These are phyloP conservation scores for Tolypocladium guangdongense DNA, from an alignment of 2,329 filamentous ascomycete genomes.

Conservation along the genomic window DNA sequence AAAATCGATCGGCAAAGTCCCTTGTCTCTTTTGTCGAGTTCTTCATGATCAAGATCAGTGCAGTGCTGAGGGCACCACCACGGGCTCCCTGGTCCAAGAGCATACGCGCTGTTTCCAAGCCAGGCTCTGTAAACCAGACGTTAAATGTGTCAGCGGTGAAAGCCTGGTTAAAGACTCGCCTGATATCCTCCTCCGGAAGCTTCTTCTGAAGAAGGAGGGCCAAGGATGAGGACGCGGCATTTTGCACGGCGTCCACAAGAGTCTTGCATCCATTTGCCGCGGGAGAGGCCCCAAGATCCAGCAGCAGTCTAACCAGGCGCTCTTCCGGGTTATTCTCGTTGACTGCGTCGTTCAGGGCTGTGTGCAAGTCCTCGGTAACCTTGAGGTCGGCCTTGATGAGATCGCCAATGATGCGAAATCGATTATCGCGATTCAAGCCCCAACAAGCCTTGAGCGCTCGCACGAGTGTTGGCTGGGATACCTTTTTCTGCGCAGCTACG, in stretches of 20 bases:
- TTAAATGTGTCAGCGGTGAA: conserved; percentile 30
- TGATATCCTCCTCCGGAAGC: conserved; percentile 31
- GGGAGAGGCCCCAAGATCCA: conserved; percentile 41
- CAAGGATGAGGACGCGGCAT: conserved; percentile 26
- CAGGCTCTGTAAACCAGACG: conserved; percentile 35
- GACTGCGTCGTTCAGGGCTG: conserved; percentile 38
- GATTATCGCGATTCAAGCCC: conserved; percentile 35
- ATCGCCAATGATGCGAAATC: conserved; percentile 36
- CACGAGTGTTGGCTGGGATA: conserved; percentile 35
- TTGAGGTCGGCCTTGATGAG: conserved; percentile 40
- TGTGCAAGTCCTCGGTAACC: conserved; percentile 37
- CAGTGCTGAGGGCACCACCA: conserved; percentile 32
- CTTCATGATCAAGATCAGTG: conserved; percentile 35
- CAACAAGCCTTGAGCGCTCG: conserved; percentile 43
- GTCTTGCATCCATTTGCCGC: conserved; percentile 40
- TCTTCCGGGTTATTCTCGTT: conserved; percentile 41
- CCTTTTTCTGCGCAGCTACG: conserved; percentile 27
- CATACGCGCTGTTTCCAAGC: conserved; percentile 33
- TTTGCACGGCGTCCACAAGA: conserved; percentile 36
- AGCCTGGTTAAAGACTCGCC: conserved; percentile 30
- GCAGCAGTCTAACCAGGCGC: conserved; percentile 33
- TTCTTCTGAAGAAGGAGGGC: conserved; percentile 29
- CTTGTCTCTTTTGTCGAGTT: conserved; percentile 26
- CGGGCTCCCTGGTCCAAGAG: conserved; percentile 38
- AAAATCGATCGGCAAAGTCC: conserved; percentile 32